Conservation (phyloP, 345 rosid species). For the Isatis tinctoria region DNA sequence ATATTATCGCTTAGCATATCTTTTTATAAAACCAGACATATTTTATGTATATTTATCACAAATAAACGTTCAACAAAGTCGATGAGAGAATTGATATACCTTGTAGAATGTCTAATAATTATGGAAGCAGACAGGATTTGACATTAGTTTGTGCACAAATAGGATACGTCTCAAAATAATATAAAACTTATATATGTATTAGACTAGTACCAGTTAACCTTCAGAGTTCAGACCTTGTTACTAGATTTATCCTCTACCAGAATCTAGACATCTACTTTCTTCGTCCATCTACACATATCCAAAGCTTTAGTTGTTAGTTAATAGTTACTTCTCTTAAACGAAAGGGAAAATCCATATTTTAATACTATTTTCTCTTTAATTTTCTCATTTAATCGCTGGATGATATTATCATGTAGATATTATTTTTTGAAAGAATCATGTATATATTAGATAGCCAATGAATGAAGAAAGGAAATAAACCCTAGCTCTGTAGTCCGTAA, state of each 20-base stretch:
- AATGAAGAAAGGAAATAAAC: no score
- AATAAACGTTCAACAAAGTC: neutral
- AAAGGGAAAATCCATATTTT: neutral
- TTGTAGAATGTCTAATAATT: constrained; percentile 2
- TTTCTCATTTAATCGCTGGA: neutral
- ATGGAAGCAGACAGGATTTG: constrained; percentile 18
- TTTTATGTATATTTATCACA: neutral
- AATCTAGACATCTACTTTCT: neutral
- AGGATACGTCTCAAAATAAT: constrained; percentile 26
- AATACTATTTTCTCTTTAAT: neutral
- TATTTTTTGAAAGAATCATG: no score
- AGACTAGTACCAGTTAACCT: constrained; percentile 9
- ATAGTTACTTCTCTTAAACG: constrained; percentile 20
- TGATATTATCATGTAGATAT: neutral
- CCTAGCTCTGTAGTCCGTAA: no score
- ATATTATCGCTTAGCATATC: no score
- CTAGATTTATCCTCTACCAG: neutral
- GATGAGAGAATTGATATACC: neutral
- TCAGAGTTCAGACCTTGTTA: constrained; percentile 3
- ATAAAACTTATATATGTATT: neutral
- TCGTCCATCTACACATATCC: constrained; percentile 12
- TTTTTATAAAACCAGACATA: neutral
- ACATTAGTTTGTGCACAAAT: constrained; percentile 32
- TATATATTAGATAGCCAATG: neutral
- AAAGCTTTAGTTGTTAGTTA: constrained; percentile 18